Evolutionary conservation across 2,329 filamentous ascomycete species (phyloP), one percentile per base, ranked within the genome.

Genomic region (Penicillium griseofulvum): DNA sequence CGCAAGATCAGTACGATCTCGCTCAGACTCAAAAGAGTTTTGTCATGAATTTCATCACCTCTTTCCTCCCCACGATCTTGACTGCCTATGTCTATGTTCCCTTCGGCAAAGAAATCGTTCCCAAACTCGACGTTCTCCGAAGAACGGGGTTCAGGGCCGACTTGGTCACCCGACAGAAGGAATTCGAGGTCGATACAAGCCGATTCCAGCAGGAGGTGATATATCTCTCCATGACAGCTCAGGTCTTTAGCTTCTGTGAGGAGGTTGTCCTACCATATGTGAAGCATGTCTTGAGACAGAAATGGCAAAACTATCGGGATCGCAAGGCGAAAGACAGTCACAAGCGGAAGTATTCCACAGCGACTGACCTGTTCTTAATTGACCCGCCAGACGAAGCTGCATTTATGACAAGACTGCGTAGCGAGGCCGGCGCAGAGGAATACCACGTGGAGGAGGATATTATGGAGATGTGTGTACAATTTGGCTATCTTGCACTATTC

Each of bases 31-130:
- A 90, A 55, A 99, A 99, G 78, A 88, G 96, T 33, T 97, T 99
- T 68, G 86, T 97, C 14, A 84, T 97, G 68, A 96, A 97, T 78
- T 96, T 97, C 75, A 93, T 97, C 74, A 96, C 91, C 6, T 96
- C 92, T 0, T 97, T 97, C 71, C 85, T 96, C 49, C 89, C 91
- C 1, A 87, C 95, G n/a, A 87, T 96, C 68, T 82, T 97, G 17
- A 97, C 92, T 0, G 90, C 92, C 0, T 97, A 97, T 65, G 86
- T 97, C 59, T 97, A 97, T 67, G 90, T 96, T 19, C 93, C 93
- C 0, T 97, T 97, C 65, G 93, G 90, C 14, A 85, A 86, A 56
- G 74, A 91, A 43, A 84, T 99, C 11, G 85, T 94, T 0, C 93
- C 94, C 0, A 89, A 95, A 68, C 84, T 99, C 5, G 87, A 96